Base-by-base conservation (phyloP, 352 stramenopile genomes). In the Phytophthora kernoviae region DNA sequence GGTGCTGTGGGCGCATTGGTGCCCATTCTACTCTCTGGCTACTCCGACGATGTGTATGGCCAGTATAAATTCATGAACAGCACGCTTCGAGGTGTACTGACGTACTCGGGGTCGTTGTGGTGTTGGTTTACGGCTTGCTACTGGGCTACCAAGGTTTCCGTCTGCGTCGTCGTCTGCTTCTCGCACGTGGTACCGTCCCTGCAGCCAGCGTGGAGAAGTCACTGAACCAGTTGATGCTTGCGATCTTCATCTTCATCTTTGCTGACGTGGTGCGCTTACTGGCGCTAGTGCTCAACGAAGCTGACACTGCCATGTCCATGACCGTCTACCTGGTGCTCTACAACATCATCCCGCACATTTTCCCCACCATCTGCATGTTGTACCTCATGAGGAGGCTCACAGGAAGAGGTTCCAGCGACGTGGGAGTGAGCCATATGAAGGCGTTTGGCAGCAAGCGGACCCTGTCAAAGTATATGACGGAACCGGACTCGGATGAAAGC, bases 281-380 rank as follows among this genome's bases (percentile, higher is more conserved):
- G 37, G 86, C 81, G 43, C 69, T 91, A 21, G 41, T 81, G 42
- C 60, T 91, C 37, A 81, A 82, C 63, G 73, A 84, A 49, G 59
- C 64, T 12, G 70, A 70, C 32, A 58, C 60, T 58, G 77, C 87
- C 57, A 70, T 86, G 52, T 80, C 72, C 43, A 73, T 96, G 53
- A 77, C 78, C 21, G 76, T 81, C 36, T 90, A 88, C 39, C 58
- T 89, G 20, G 84, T 93, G 26, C 70, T 83, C 37, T 90, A 90
- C 64, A 88, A 75, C 59, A 75, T 95, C 48, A 75, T 92, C 52
- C 86, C 86, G 24, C 87, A 78, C 59, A 83, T 94, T 48, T 94
- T 96, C 59, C 84, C 87, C n/a, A 82, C 81, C 22, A 90, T 96
- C 59, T 96, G 84, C 73, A 91, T 96, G 78, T 73, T 96, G 44